Base-by-base conservation (phyloP, 2,329 filamentous ascomycete species). In the Colletotrichum sp. region DNA sequence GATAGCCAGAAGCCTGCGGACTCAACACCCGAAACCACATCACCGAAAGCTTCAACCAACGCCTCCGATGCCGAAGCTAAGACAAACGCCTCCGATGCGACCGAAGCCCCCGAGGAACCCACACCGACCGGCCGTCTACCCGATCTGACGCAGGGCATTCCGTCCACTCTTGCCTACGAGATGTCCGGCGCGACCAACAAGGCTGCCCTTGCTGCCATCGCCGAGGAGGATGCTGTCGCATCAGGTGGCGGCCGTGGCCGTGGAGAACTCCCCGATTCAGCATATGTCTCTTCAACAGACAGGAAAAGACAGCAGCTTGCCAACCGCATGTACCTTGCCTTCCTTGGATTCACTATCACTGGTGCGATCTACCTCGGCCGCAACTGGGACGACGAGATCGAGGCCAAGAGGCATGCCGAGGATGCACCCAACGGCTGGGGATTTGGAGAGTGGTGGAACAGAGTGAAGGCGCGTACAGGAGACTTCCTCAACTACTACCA, bases 91-190 rank as follows among this genome's bases (percentile, higher is more conserved):
- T 36, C 70, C 74, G 73, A 76, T 48, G 67, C 71, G n/a, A 72
- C 74, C 61, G 60, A 71, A 66, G 30, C 63, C 25, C 66, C 68
- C 60, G 76, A 78, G 57, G 69, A 75, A 9, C 44, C 55, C 22
- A 67, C 27, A 34, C 72, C 75, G 7, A 82, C 82, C 64, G 90
- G 93, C 80, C 93, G 95, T 69, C 91, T 98, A 15, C 96, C 96
- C 69, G 96, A 98, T 83, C 89, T 98, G 60, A 97, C 95, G n/a
- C 93, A 96, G 82, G 96, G 96, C 78, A 98, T 98, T 77, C 96
- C 96, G 0, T 98, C 96, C 3, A 98, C 96, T 1, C 90, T 98
- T 71, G 94, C 93, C 72, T 93, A 93, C 75, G 96, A 98, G 85
- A 91, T 93, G 72, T 85, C 87, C 1, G 80, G 72, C 74, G 82